Evolutionary conservation across 257 asterid species (phyloP).

Genomic region (Lantana camara): DNA sequence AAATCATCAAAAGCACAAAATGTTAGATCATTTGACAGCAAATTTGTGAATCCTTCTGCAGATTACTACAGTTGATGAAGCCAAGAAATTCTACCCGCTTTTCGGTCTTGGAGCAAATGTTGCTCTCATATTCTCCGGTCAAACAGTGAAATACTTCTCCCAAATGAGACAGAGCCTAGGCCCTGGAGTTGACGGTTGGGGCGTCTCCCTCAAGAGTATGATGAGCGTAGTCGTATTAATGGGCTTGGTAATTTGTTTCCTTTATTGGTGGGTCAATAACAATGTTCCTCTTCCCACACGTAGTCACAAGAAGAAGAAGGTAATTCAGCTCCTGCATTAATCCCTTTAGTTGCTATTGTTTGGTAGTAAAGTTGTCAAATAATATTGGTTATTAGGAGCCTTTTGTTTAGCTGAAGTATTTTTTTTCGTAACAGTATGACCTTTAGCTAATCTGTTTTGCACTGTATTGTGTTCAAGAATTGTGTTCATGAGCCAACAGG

Average conservation of each 20-base stretch:
- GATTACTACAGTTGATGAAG: slow-evolving; percentile 94
- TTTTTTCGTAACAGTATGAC: not conserved
- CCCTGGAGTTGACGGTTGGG: slow-evolving; percentile 99
- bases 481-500: too few species aligned
- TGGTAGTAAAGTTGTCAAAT: not conserved
- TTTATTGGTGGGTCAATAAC: slow-evolving; percentile 96
- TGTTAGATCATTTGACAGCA: not conserved
- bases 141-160: slow-evolving; percentile 96
- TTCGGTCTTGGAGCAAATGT: slow-evolving; percentile 98
- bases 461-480: not conserved
- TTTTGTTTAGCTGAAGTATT: not conserved
- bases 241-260: slow-evolving; percentile 76
- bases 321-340: slow-evolving; percentile 18
- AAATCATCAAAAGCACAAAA: not conserved
- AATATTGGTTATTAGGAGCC: not conserved
- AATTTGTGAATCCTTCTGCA: slow-evolving; percentile 34
- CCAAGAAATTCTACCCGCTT: slow-evolving; percentile 92
- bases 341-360: not conserved
- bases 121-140: slow-evolving; percentile 95
- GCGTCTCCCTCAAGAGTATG: slow-evolving; percentile 86
- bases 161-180: slow-evolving; percentile 75
- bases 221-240: slow-evolving; percentile 88
- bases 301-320: slow-evolving; percentile 95
- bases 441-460: not conserved
- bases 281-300: slow-evolving; percentile 81